Base-by-base conservation (phyloP, 352 stramenopile species). In the Phytophthora pinifolia region DNA sequence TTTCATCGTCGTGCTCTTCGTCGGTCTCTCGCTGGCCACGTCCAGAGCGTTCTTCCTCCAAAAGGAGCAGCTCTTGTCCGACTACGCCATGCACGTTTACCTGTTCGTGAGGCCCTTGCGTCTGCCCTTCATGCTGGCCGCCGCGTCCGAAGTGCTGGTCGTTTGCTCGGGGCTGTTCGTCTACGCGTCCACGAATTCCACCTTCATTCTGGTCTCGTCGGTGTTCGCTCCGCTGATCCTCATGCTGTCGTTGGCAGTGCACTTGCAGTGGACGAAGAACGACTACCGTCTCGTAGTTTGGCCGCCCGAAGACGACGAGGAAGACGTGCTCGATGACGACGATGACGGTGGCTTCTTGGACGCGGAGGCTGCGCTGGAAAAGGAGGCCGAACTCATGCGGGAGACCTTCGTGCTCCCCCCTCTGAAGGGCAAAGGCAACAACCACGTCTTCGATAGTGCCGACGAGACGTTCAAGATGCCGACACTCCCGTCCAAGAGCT, bases 401-500 rank as follows among this genome's bases (percentile, higher is more conserved):
- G 76, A 89, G 33, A 84, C 78, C 1, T 94, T 94, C 58, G 84
- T 92, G 13, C 60, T 94, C 5, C 84, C 84, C 15, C 79, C 84
- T 20, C 67, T 94, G 1, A 86, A 85, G 53, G 79, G 74, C 0
- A 76, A 76, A 57, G 77, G 71, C 22, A 77, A 59, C 15, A 85
- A 73, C 25, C 76, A 64, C 17, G 72, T 86, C 30, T 88, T 74
- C 27, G 76, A 89, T 22, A 62, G 60, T 38, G 65, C 62, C 9
- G 76, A 86, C 2, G 74, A 88, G 15, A 89, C 65, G 2, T 92
- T 94, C 37, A 94, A 90, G 57, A 91, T 94, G 83, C 81, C 83
- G 0, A 57, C 79, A 6, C 51, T 94, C 7, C 83, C 83, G 0
- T 66, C 80, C 10, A 91, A 87, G 33, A 74, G 50, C 20, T 45